These are phyloP conservation scores for Coniochaeta pulveracea DNA, from an alignment of 2,329 filamentous ascomycete species.

Conservation along the genomic window DNA sequence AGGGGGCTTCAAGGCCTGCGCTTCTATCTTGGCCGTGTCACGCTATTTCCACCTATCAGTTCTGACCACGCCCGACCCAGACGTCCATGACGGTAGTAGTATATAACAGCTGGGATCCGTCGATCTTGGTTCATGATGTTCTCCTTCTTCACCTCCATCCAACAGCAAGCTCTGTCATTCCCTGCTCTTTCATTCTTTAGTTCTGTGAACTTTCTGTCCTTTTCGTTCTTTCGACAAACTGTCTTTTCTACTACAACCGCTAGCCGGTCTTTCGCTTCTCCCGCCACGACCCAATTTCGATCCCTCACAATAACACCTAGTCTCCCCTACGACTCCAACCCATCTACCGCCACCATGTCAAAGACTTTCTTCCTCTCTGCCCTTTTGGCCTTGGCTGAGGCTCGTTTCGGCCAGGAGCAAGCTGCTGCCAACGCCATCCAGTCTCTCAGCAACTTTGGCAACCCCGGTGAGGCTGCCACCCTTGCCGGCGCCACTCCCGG, in stretches of 20 bases:
- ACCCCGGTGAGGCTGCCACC: constrained; percentile 47
- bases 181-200: constrained; percentile 3
- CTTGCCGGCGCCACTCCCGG: constrained; percentile 49
- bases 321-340: neutral
- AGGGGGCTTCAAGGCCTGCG: constrained; percentile 2
- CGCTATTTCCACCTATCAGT: neutral
- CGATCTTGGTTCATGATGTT: constrained; percentile 1
- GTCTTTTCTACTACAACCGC: constrained; percentile 2
- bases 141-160: neutral
- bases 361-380: constrained; percentile 1
- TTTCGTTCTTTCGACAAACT: neutral
- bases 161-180: neutral
- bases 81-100: too few relatives aligned
- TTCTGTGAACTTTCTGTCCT: constrained; percentile 5
- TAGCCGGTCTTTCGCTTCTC: constrained; percentile 4
- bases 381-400: constrained; percentile 18
- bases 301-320: neutral
- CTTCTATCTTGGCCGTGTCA: constrained; percentile 4
- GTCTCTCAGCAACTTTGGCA: constrained; percentile 39
- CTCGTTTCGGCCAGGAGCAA: constrained; percentile 54
- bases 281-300: neutral
- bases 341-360: neutral
- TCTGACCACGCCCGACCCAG: neutral
- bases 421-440: constrained; percentile 40
- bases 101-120: constrained; percentile 2